These are phyloP conservation scores for Calocera cornea DNA, from an alignment of 768 basidiomycete genomes.

Conservation along the genomic window DNA sequence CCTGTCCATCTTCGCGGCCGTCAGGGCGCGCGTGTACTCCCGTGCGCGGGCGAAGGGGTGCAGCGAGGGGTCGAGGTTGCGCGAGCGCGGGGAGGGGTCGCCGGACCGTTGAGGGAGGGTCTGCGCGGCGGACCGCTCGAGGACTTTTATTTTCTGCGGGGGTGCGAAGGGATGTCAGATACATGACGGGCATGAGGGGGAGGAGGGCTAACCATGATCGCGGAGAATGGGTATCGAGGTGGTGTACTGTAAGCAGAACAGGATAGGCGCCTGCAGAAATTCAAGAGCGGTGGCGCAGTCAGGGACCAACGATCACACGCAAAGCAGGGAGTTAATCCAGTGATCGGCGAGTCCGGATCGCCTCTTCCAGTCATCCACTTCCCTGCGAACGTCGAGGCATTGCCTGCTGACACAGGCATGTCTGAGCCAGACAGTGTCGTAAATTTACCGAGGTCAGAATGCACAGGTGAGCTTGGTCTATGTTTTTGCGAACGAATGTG, in stretches of 20 bases:
- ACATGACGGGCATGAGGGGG: background rate
- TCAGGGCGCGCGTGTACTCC: slow-evolving; percentile 85
- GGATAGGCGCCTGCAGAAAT: background rate
- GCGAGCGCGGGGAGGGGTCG: slow-evolving; percentile 73
- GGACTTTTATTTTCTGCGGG: slow-evolving; percentile 65
- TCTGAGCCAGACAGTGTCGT: too few species aligned
- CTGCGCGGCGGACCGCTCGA: slow-evolving; percentile 65
- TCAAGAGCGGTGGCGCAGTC: background rate
- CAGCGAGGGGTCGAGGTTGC: slow-evolving; percentile 88
- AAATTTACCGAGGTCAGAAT: too few species aligned
- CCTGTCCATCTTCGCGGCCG: slow-evolving; percentile 91
- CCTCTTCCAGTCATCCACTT: background rate
- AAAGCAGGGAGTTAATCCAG: background rate
- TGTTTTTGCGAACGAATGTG: too few species aligned
- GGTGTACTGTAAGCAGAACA: background rate
- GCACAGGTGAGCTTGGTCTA: too few species aligned
- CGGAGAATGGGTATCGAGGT: background rate
- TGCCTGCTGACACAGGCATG: too few species aligned
- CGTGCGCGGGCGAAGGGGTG: slow-evolving; percentile 89
- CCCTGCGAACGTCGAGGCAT: background rate
- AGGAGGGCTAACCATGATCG: background rate
- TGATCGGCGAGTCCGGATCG: background rate
- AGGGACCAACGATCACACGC: background rate
- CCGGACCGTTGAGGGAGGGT: slow-evolving; percentile 65
- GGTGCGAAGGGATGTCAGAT: background rate